Evolutionary conservation across 1,284 basidiomycete genomes (phyloP), one percentile per base, ranked within the genome.

Genomic region (Pascua guehoae): DNA sequence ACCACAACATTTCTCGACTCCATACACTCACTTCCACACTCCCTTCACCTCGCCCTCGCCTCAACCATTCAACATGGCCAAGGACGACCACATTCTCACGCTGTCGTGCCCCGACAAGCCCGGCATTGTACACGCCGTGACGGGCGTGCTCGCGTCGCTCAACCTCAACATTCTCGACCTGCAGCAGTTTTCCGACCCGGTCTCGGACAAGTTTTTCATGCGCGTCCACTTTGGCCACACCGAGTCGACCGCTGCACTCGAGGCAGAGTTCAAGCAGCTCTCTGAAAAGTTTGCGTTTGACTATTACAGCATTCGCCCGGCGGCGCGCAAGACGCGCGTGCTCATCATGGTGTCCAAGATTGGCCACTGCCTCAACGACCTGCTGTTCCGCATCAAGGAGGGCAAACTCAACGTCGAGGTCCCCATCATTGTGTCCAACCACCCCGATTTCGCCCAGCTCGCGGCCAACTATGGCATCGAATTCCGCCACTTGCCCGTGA

Each of bases 321-420:
- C 15, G 5, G 42, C 42, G 10, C 42, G 42, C 42, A 44, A 44
- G 42, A 44, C 42, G 8, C 42, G 42, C n/a, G 42, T 44, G 16
- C 42, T 44, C 5, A 44, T 44, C 42, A 44, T 44, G 42, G 42
- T 44, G n/a, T 44, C 42, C 42, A 44, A 44, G 42, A 44, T 44
- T 18, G 42, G 42, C 5, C 42, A 44, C 42, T 44, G 42, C n/a
- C 16, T 44, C 16, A 44, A 44, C 42, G 42, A 44, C 42, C 16
- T 44, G 42, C 42, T 44, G n/a, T 44, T 44, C 42, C 42, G 42
- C 16, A 44, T 44, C 42, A 44, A 44, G 42, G 42, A 44, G 42
- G 42, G 42, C 42, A 44, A 44, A n/a, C 42, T 44, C 42, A 44
- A 44, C 16, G n/a, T 44, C 42, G 42, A 44, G 42, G 42, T 44